Evolutionary conservation across 83 land plant species (phyloP).

Genomic region (Picea engelmannii): DNA sequence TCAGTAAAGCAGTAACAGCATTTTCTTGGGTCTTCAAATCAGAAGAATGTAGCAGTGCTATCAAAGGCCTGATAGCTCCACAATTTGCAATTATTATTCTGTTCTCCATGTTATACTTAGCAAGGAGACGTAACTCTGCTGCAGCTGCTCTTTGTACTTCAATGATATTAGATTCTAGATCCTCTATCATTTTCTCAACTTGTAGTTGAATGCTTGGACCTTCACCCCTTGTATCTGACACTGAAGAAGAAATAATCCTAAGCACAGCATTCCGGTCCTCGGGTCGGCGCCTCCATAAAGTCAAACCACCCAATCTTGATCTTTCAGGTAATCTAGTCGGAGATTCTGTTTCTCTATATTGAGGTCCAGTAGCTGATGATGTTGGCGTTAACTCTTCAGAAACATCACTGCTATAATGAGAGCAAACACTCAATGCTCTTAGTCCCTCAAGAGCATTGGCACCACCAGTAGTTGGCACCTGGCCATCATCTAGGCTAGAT

Average conservation of each 20-base stretch:
- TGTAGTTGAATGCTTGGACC: slow-evolving; percentile 15
- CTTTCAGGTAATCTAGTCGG: slow-evolving; percentile 2
- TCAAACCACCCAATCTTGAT: background rate
- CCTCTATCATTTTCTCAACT: slow-evolving; percentile 24
- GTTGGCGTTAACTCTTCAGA: slow-evolving; percentile 24
- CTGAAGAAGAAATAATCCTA: slow-evolving; percentile 5
- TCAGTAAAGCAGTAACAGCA: slow-evolving; percentile 63
- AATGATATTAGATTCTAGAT: slow-evolving; percentile 10
- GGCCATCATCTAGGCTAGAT: slow-evolving; percentile 20
- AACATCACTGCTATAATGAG: slow-evolving; percentile 25
- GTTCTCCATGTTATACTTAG: slow-evolving; percentile 50
- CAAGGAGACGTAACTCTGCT: slow-evolving; percentile 48
- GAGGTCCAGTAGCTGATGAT: slow-evolving; percentile 8
- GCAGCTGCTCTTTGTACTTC: slow-evolving; percentile 47
- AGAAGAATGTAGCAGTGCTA: slow-evolving; percentile 31
- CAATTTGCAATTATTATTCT: slow-evolving; percentile 48
- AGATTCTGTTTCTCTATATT: slow-evolving; percentile 8
- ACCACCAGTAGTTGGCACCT: background rate
- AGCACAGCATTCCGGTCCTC: slow-evolving; percentile 5
- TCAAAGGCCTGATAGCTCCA: slow-evolving; percentile 55
- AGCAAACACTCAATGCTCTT: slow-evolving; percentile 8
- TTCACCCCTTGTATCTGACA: slow-evolving; percentile 13
- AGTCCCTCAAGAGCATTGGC: background rate
- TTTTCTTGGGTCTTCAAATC: slow-evolving; percentile 56
- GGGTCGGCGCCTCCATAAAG: slow-evolving; percentile 11